Evolutionary conservation across 495 filamentous ascomycete species (phyloP), one percentile per base, ranked within the genome.

Genomic region (Tuber calosporum): DNA sequence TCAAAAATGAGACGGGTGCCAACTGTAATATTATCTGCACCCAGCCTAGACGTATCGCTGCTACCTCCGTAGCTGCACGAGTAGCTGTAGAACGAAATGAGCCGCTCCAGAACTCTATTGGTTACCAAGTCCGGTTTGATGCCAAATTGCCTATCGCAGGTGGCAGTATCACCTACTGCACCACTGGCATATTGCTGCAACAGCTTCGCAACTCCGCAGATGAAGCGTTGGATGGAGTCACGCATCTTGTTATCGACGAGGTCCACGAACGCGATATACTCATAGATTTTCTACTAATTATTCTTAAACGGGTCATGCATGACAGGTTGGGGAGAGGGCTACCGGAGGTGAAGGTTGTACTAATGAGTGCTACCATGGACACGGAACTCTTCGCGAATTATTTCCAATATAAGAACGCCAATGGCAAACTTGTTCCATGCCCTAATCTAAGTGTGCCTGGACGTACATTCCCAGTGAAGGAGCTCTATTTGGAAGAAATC

Each of bases 301-400:
- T 87, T 34, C 74, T 89, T 39, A 89, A 87, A 77, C 84, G 83
- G 34, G 79, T 80, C 36, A 79, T 87, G 26, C 76, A 82, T 37
- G 74, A 83, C 26, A 82, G 86, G 42, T 78, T 71, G 72, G 71
- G 42, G 9, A 73, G 70, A n/a, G 83, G 83, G 13, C 82, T 83
- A 69, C 73, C 79, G 17, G 80, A 79, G 37, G 87, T 88, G 7
- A 87, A 85, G 76, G 80, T 89, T 38, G 82, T 88, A 15, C 82
- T 89, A 37, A 89, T 89, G 88, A 88, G 86, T 79, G 88, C 88
- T 20, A 88, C 88, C 4, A 81, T 89, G 74, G 84, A 88, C 75
- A 84, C 86, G 15, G 83, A 87, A 58, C 82, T 87, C 6, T 88
- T 89, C 75, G 82, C 87, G 1, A 82, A 83, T 4, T 89, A 89